Conservation (phyloP, 768 basidiomycete species). For the Mycena capillaripes region DNA sequence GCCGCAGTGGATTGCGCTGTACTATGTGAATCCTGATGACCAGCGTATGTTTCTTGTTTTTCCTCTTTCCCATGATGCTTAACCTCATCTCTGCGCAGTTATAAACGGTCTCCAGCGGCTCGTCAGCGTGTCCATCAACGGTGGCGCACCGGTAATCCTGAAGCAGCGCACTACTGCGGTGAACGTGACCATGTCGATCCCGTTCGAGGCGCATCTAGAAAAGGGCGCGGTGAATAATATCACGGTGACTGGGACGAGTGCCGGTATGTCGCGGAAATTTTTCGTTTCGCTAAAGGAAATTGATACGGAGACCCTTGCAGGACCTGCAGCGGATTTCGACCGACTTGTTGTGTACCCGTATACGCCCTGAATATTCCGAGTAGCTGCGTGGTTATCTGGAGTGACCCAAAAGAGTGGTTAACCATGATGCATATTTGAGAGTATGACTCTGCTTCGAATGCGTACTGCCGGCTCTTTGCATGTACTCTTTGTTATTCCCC, state of each 20-base stretch:
- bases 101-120: conserved; percentile 28
- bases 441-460: no score
- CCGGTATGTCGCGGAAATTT: conserved; percentile 17
- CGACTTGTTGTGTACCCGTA: conserved; percentile 25
- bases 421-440: conserved; percentile 7
- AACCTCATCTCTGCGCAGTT: conserved; percentile 11
- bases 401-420: conserved; percentile 3
- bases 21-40: conserved; percentile 31
- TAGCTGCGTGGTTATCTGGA: no score
- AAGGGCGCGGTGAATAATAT: conserved; percentile 28
- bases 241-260: conserved; percentile 26
- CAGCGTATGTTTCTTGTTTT: conserved; percentile 21
- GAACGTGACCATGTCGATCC: conserved; percentile 29
- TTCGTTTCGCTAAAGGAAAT: neutral
- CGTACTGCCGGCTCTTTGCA: no score
- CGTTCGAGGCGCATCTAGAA: conserved; percentile 26
- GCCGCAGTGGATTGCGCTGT: conserved; percentile 27
- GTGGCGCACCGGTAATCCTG: conserved; percentile 22
- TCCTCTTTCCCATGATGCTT: conserved; percentile 5
- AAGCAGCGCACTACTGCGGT: conserved; percentile 29
- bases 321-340: conserved; percentile 31
- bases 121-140: conserved; percentile 27
- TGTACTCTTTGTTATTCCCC: no score
- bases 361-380: conserved; percentile 18
- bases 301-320: conserved; percentile 11